Conservation (phyloP, 345 rosid species). For the Microthlaspi erraticum region DNA sequence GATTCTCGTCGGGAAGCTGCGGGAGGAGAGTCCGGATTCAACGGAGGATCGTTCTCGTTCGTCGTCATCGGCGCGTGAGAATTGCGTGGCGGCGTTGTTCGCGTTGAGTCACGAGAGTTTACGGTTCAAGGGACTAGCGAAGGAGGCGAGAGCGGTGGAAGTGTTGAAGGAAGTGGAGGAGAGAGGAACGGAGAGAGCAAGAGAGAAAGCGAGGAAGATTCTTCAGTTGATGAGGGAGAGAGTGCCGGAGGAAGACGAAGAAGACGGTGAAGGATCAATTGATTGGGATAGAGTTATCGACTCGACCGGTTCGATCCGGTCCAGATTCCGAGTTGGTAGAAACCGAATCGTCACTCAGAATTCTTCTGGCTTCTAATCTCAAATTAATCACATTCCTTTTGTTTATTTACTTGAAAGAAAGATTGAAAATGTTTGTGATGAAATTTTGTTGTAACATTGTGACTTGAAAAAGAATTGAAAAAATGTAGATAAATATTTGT, state of each 20-base stretch:
- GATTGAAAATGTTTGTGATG: conserved; percentile 6
- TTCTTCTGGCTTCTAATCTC: conserved; percentile 38
- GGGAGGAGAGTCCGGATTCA: conserved; percentile 47
- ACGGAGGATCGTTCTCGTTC: conserved; percentile 13
- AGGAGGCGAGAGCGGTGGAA: conserved; percentile 63
- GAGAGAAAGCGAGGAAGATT: conserved; percentile 70
- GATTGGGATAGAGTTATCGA: conserved; percentile 67
- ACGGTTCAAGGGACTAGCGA: conserved; percentile 75
- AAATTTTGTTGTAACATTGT: conserved; percentile 32
- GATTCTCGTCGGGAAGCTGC: conserved; percentile 61
- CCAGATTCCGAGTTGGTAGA: conserved; percentile 48
- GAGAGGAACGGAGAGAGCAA: conserved; percentile 59
- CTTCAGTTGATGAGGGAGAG: conserved; percentile 60
- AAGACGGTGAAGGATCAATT: conserved; percentile 38
- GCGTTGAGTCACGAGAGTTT: conserved; percentile 69
- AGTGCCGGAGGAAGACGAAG: conserved; percentile 45
- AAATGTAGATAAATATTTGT: neutral
- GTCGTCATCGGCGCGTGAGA: conserved; percentile 56
- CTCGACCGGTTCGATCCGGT: conserved; percentile 54
- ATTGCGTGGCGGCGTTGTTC: conserved; percentile 68
- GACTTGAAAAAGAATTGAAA: conserved; percentile 5
- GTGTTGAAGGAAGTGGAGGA: conserved; percentile 63
- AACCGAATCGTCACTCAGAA: conserved; percentile 36
- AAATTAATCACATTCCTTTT: conserved; percentile 1
- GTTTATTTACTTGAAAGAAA: neutral